A percentile compares a stretch with the other conserved stretches of the same genome.
phyloP scores from a whole-genome alignment of 805 yeast species.

The Yamadazyma laniorum region DNA sequence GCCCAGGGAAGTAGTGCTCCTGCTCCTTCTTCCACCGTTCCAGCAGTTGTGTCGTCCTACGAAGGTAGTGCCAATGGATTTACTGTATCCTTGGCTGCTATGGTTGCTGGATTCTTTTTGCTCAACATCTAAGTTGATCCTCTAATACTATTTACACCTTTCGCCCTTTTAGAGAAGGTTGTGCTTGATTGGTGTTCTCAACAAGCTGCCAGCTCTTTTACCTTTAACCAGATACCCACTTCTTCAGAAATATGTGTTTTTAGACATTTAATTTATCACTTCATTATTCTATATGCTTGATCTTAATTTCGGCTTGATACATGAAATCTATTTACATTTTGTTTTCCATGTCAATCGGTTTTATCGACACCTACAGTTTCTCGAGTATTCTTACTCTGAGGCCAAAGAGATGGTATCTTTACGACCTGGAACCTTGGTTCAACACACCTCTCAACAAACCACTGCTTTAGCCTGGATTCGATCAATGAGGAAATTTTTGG shows the following conservation, averaged over 20 bases:
- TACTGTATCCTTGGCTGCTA: constrained; percentile 14
- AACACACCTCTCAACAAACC: constrained; percentile 92
- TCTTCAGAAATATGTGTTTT: too few relatives aligned
- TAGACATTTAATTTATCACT: too few relatives aligned
- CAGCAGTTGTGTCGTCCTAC: constrained; percentile 10
- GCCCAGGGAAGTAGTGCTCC: constrained; percentile 14
- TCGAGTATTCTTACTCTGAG: constrained; percentile 43
- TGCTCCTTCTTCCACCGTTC: neutral
- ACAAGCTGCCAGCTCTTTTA: too few relatives aligned
- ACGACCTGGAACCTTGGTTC: constrained; percentile 91
- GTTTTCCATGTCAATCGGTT: constrained; percentile 1
- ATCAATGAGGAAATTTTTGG: constrained; percentile 87
- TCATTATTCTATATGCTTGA: too few relatives aligned
- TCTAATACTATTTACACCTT: neutral
- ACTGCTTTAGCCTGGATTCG: constrained; percentile 75
- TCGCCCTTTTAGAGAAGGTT: neutral
- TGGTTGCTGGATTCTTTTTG: constrained; percentile 14
- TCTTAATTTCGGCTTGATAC: too few relatives aligned
- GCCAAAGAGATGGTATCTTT: constrained; percentile 85
- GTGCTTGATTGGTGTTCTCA: too few relatives aligned
- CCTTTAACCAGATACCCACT: too few relatives aligned
- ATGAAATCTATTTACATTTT: too few relatives aligned
- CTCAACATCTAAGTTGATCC: constrained; percentile 15
- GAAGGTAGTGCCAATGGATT: constrained; percentile 15
- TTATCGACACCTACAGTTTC: constrained; percentile 20